Base-by-base conservation (phyloP, 495 filamentous ascomycete species). In the Neurospora sp. region DNA sequence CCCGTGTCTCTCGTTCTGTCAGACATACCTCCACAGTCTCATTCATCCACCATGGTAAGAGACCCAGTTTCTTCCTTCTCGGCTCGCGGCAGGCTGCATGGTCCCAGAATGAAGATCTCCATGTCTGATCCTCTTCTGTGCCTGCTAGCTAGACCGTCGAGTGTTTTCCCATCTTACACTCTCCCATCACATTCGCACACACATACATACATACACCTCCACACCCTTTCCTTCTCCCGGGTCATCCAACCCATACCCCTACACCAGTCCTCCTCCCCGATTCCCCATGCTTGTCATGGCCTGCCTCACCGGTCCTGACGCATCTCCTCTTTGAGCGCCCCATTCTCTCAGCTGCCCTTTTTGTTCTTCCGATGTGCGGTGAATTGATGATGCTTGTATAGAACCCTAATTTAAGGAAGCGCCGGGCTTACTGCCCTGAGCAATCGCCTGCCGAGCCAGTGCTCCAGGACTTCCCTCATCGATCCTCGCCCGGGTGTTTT, bases 341-440 rank as follows among this genome's bases (percentile, higher is more conserved):
- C 76, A 70, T 74, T 71, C 54, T 69, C 71, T 72, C 73, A 75
- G 46, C 71, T 75, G 40, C 73, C 72, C 70, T 69, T 72, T 75
- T 72, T 62, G 74, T 73, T 73, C 54, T 41, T 73, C 74, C 66
- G 78, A 74, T 74, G 78, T 82, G 78, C 82, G 80, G 83, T 83
- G 80, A 78, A 79, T 84, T 85, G 82, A 85, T 82, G 78, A 82
- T 81, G 78, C 71, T 80, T 80, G 77, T 82, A 77, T 84, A 86
- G 84, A 85, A 84, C 79, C 79, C 76, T 79, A 84, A 82, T 82
- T 78, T 83, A 78, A 85, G 81, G 78, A 85, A 83, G 74, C 83
- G 84, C 73, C 83, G 83, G 81, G 81, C 81, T 74, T 83, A 83
- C 76, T 79, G 78, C 79, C 78, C 80, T 70, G 82, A 81, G 77